phyloP scores from a whole-genome alignment of 805 yeast species.

The Starmerella sirachaensis region DNA sequence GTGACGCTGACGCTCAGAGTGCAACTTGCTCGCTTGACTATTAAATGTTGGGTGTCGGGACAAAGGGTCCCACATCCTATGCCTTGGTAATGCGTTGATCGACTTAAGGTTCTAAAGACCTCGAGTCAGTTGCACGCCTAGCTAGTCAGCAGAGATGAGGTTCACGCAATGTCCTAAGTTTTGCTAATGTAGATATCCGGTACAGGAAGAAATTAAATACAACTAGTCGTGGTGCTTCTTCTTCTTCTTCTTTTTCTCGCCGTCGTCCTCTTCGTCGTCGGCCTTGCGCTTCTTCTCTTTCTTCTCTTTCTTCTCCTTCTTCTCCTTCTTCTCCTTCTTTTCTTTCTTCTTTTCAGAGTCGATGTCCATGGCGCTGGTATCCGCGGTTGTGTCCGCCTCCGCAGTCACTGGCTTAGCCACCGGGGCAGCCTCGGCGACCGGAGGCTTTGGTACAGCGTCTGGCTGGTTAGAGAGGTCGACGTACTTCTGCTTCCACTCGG shows the following conservation, averaged over 20 bases:
- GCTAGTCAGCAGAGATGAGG: too few species aligned
- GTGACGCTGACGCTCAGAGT: too few species aligned
- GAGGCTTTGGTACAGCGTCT: conserved; percentile 31
- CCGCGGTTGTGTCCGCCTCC: conserved; percentile 27
- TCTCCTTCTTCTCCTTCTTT: conserved; percentile 41
- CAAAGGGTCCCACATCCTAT: too few species aligned
- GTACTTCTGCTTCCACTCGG: conserved; percentile 77
- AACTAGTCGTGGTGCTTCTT: conserved; percentile 31
- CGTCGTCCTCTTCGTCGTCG: conserved; percentile 42
- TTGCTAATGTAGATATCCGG: background rate
- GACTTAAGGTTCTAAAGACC: too few species aligned
- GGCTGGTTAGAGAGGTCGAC: conserved; percentile 52
- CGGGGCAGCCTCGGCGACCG: conserved; percentile 31
- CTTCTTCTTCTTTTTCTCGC: conserved; percentile 42
- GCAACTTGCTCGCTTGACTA: too few species aligned
- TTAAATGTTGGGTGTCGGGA: too few species aligned
- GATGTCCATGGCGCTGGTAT: conserved; percentile 8
- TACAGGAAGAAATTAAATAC: conserved; percentile 1
- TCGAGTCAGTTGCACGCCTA: too few species aligned
- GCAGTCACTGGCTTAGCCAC: conserved; percentile 28
- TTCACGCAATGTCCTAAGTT: too few species aligned
- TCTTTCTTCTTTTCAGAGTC: conserved; percentile 35
- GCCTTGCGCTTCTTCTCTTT: conserved; percentile 50
- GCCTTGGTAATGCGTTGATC: too few species aligned
- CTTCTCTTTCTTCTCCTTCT: conserved; percentile 44